phyloP scores from a whole-genome alignment of 2,329 filamentous ascomycete species.

The Chrysoporthe puriensis region DNA sequence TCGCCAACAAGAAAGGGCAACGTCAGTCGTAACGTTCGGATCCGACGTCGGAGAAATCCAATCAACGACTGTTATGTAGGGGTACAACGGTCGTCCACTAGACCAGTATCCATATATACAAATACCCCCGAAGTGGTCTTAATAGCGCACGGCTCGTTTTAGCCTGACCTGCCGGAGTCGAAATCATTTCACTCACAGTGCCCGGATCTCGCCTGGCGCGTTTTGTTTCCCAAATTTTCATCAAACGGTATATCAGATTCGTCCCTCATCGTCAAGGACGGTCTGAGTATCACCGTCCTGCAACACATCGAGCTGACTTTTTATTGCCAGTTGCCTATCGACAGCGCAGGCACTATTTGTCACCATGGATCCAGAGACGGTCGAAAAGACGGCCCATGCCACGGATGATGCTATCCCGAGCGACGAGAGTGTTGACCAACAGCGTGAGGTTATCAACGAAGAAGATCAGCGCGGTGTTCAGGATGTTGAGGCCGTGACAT shows the following conservation, averaged over 20 bases:
- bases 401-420: slow-evolving; percentile 14
- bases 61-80: neutral
- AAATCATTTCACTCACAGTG: slow-evolving; percentile 7
- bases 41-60: slow-evolving; percentile 10
- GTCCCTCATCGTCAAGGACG: neutral
- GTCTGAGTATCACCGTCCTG: neutral
- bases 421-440: slow-evolving; percentile 7
- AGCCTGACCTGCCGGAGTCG: neutral
- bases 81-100: neutral
- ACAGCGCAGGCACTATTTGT: neutral
- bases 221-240: neutral
- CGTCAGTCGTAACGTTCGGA: neutral
- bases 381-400: slow-evolving; percentile 20
- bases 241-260: neutral
- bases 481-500: slow-evolving; percentile 32
- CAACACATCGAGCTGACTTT: neutral
- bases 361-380: slow-evolving; percentile 10
- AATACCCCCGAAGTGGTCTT: neutral
- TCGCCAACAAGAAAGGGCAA: neutral
- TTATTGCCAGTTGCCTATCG: neutral
- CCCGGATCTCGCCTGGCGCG: slow-evolving; percentile 9
- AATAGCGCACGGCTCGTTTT: neutral
- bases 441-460: slow-evolving; percentile 13
- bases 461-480: slow-evolving; percentile 33
- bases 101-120: neutral